Base-by-base conservation (phyloP, 2,329 filamentous ascomycete species). In the Neonectria magnoliae region DNA sequence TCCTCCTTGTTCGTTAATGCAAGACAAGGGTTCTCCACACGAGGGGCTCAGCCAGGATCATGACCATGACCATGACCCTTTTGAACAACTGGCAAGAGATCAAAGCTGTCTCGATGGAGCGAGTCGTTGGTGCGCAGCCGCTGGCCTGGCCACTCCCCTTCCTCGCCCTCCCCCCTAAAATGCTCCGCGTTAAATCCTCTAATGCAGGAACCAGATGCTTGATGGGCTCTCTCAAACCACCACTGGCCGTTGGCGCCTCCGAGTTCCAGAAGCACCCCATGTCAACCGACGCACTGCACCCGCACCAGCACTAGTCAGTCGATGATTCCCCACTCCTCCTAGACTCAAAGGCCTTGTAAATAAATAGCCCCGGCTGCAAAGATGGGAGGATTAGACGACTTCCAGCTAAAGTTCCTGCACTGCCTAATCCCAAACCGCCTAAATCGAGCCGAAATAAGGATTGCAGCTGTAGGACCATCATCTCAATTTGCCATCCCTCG, bases 191-290 rank as follows among this genome's bases (percentile, higher is more conserved):
- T 25, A 3, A 33, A 33, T 54, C 53, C 60, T 38, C 65, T 65
- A 70, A 74, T 74, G 72, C 72, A 74, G 72, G 72, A 74, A 74
- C 72, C 69, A 64, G 69, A 66, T 56, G 61, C 20, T 36, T 51
- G 38, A 47, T 45, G 60, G 52, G 22, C 36, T 50, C 56, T 42
- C 51, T 61, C 51, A 55, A 61, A 25, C 59, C 52, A 52, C 33
- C 33, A 36, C 33, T 36, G 38, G 38, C n/a, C 53, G 42, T 53
- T 52, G 50, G 38, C 20, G 42, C 51, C 54, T 53, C 61, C 50
- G 42, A 50, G 50, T 50, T 54, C 47, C 57, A 63, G 51, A 61
- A 56, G 50, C 33, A 38, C 47, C 42, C 60, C 54, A 47, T 62
- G 54, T 42, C 48, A 29, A 33, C 54, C 48, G 54, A 58, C 45